Base-by-base conservation (phyloP, 495 filamentous ascomycete genomes). In the Xylaria cubensis region DNA sequence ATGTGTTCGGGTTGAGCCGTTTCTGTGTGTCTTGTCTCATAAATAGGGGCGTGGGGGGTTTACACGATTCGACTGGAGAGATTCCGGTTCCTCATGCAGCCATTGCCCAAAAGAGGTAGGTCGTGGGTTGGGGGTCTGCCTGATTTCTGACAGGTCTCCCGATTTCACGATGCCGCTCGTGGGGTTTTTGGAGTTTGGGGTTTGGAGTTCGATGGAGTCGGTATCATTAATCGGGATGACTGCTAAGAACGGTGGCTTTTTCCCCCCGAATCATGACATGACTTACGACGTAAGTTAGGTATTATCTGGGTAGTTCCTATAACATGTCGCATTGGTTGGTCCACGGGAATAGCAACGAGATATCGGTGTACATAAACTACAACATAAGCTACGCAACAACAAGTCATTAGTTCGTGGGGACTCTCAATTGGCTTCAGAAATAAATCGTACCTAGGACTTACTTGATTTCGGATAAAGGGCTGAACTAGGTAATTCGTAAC, bases 101-200 rank as follows among this genome's bases (percentile, higher is more conserved):
- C n/a, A 32, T 39, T 46, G 39, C 64, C 64, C 64, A 10, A 66
- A 66, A 53, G 64, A 41, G 64, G 64, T 66, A 66, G 64, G 64
- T 66, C 44, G 24, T 9, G 42, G 24, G 21, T 65, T 65, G 44
- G 46, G 64, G 58, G 15, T 61, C 17, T 51, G 19, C 39, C 64
- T 51, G 32, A 48, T 26, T 50, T 64, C 19, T n/a, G 42, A 44
- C 26, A 46, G 10, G 62, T 64, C 4, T 41, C 15, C 62, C 44
- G 26, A 66, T 34, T 66, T 53, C 46, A 50, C 64, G 46, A 66
- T 44, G 64, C 29, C 39, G 64, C 6, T 42, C 34, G 29, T 55
- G 29, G 48, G 46, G 41, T 29, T 39, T 39, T 51, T 67, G 48
- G 64, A 41, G 64, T 67, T 24, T 41, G 46, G 36, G 51, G 29